Base-by-base conservation (phyloP, 176 grass and related monocot species). In the Musa schizocarpa region DNA sequence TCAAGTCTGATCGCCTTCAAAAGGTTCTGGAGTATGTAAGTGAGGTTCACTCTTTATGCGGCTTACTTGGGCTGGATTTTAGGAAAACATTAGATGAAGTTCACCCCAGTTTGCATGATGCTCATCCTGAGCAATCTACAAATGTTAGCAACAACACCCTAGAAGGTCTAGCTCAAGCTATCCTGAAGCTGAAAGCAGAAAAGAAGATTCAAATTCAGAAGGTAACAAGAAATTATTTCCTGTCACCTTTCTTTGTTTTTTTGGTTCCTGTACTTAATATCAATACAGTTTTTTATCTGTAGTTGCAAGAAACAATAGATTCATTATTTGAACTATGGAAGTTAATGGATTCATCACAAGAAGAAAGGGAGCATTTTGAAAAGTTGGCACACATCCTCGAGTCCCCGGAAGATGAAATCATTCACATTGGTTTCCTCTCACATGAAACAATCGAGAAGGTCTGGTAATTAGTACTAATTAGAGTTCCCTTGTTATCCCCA, bases 21-120 rank as follows among this genome's bases (percentile, higher is more conserved):
- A 99, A 89, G 85, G 88, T 94, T 68, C 81, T 99, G 69, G 88
- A 86, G 73, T 86, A 89, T 17, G 85, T 99, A 73, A 94, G 89
- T 76, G 82, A 99, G 86, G 88, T 98, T 68, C 95, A 99, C 80
- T 89, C 72, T 69, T 85, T 99, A 71, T 99, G 95, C 59, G 88
- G 86, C 23, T 76, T 94, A 54, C 91, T 99, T 76, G 88, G 91
- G 71, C 73, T 87, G 29, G 86, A 99, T 79, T 99, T 94, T 52
- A 84, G 19, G 25, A 87, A 86, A 74, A 99, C 86, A 22, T 84
- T 99, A 68, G 83, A 89, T 34, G 81, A 84, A 80, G 71, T 99
- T 73, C 95, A 99, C 75, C 95, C 91, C 12, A 99, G 91, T 99
- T 86, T 99, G 81, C 84, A 94, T 78, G 80, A 87, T 78, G 87